Base-by-base conservation (phyloP, 2,329 filamentous ascomycete genomes). In the Penicillium sp. region DNA sequence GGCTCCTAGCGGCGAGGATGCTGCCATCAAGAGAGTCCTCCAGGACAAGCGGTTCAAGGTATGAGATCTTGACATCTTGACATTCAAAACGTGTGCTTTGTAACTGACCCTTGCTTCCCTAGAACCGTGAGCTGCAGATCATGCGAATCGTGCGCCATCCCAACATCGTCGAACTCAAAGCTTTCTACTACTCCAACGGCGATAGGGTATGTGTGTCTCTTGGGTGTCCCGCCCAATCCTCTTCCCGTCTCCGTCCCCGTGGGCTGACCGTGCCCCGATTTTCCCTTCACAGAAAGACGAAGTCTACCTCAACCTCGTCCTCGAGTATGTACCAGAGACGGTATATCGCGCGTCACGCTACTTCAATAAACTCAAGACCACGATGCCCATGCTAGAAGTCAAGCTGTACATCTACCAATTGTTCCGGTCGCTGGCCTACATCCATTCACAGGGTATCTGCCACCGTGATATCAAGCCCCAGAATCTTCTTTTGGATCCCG, bases 41-140 rank as follows among this genome's bases (percentile, higher is more conserved):
- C 94, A 99, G 73, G 94, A 99, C 82, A 99, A 99, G 83, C 87
- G 94, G 72, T 99, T 99, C 87, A 99, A 99, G 90, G 94, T 96
- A 38, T 27, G 67, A 51, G 47, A 51, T 40, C 19, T 45, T 40
- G 51, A 48, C 49, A 14, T 58, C 32, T 19, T 39, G 27, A 38
- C 23, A 10, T 14, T 26, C 29, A 23, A 23, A 23, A 23, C 23
- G 47, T 32, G 41, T 16, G 47, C n/a, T n/a, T n/a, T n/a, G 34
- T 59, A 58, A 58, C 72, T 79, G 56, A 78, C 57, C 30, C 19
- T 47, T 49, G 34, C 38, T 41, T 32, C n/a, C n/a, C 44, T 73
- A 99, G 94, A 99, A 99, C 74, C 91, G 94, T 77, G 94, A 99
- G 75, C 84, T 99, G 66, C 94, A 99, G 76, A 99, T 99, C 74